These are phyloP conservation scores for Aurinia saxatilis DNA, from an alignment of 345 rosid genomes.

Conservation along the genomic window DNA sequence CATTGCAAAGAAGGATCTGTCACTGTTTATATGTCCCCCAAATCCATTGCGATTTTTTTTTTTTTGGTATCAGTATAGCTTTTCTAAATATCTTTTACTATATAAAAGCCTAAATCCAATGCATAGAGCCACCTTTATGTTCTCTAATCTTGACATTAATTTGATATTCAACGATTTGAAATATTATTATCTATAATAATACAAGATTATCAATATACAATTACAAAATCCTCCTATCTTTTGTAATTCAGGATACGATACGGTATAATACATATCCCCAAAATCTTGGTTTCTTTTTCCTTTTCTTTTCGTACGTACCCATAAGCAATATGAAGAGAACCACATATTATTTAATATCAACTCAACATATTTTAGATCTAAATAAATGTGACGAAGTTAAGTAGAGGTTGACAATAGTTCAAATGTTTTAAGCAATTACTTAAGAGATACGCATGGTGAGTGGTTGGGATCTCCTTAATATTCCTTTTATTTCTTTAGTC, in stretches of 20 bases:
- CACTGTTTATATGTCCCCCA: too few relatives aligned
- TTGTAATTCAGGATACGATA: slow-evolving; percentile 8
- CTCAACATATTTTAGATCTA: background rate
- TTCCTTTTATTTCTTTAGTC: slow-evolving; percentile 22
- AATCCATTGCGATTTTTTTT: too few relatives aligned
- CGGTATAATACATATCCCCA: slow-evolving; percentile 17
- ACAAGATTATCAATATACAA: slow-evolving; percentile 2
- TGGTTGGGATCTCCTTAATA: slow-evolving; percentile 26
- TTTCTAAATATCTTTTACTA: background rate
- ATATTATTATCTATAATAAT: background rate
- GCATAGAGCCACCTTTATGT: background rate
- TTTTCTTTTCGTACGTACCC: background rate
- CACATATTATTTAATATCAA: background rate
- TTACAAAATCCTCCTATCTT: slow-evolving; percentile 3
- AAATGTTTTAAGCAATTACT: slow-evolving; percentile 12
- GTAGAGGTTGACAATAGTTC: slow-evolving; percentile 19
- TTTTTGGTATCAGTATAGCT: too few relatives aligned
- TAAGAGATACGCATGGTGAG: slow-evolving; percentile 25
- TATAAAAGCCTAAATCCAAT: background rate
- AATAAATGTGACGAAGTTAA: background rate
- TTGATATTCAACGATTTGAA: background rate
- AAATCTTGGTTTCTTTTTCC: slow-evolving; percentile 14
- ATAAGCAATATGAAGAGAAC: background rate
- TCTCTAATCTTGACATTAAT: background rate
- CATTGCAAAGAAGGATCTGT: too few relatives aligned